A percentile compares a stretch with the other conserved stretches of the same genome.
Conservation (phyloP, 345 rosid genomes). For the Syzygium grande region DNA sequence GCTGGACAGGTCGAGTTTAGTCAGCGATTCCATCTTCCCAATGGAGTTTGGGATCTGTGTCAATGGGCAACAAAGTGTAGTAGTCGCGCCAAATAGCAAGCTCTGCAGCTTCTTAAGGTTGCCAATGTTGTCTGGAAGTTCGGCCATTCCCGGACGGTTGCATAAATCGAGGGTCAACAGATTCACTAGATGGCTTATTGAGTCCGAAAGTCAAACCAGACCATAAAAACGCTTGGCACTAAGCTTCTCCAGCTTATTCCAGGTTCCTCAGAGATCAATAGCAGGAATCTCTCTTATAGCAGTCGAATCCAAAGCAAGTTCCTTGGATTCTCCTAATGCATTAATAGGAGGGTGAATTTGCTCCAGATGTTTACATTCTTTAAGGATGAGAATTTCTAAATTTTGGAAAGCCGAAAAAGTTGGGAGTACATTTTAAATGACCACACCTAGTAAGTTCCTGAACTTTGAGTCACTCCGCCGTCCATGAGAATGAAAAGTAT, state of each 20-base stretch:
- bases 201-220: background rate
- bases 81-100: background rate
- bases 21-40: too few relatives aligned
- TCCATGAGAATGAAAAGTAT: too few relatives aligned
- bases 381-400: background rate
- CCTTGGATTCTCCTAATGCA: background rate
- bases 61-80: too few relatives aligned
- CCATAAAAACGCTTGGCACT: background rate
- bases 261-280: too few relatives aligned
- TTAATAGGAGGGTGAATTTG: background rate
- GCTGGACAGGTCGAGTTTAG: too few relatives aligned
- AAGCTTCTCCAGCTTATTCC: too few relatives aligned
- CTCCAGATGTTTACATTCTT: background rate
- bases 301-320: background rate
- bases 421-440: background rate
- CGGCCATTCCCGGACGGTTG: fast-evolving
- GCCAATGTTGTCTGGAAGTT: background rate
- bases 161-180: background rate
- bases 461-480: background rate
- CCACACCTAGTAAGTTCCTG: background rate
- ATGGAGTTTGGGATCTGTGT: too few relatives aligned
- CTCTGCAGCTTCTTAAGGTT: background rate
- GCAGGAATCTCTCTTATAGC: background rate
- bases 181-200: background rate
- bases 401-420: background rate